Percentiles rank a stretch among this genome's conserved stretches.
Conservation (phyloP, 2,329 filamentous ascomycete species). For the Pezicula radicicola region DNA sequence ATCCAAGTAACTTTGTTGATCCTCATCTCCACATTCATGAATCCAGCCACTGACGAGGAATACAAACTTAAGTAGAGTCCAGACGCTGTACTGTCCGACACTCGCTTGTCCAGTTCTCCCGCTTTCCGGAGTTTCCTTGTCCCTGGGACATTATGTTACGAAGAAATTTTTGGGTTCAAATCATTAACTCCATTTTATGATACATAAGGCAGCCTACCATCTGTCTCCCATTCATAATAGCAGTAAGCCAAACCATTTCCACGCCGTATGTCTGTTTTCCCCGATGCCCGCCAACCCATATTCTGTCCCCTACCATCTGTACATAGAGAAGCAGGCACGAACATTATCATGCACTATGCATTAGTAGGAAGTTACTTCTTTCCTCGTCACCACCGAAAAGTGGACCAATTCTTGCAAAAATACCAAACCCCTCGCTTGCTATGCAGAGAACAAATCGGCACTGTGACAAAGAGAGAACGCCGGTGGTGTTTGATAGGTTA, state of each 20-base stretch:
- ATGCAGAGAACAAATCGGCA: slow-evolving; percentile 30
- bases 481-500: slow-evolving; percentile 26
- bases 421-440: slow-evolving; percentile 30
- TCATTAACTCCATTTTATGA: slow-evolving; percentile 28
- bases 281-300: slow-evolving; percentile 12
- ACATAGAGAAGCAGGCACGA: slow-evolving; percentile 18
- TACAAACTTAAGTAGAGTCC: too few relatives aligned
- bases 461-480: slow-evolving; percentile 26
- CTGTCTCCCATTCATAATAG: slow-evolving; percentile 10
- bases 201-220: slow-evolving; percentile 21
- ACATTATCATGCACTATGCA: slow-evolving; percentile 31
- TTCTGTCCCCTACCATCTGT: slow-evolving; percentile 17
- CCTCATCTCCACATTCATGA: too few relatives aligned
- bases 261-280: slow-evolving; percentile 27
- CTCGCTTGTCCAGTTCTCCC: neutral
- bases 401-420: slow-evolving; percentile 26
- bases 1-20: too few relatives aligned
- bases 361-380: slow-evolving; percentile 23
- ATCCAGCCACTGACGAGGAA: too few relatives aligned
- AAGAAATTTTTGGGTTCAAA: slow-evolving; percentile 1
- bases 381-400: slow-evolving; percentile 16
- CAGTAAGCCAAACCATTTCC: slow-evolving; percentile 23
- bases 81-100: too few relatives aligned
- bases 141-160: neutral
- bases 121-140: neutral